Evolutionary conservation across 371 early-diverging fungal species (phyloP), one percentile per base, ranked within the genome.

Genomic region (Mucor plumbeus): DNA sequence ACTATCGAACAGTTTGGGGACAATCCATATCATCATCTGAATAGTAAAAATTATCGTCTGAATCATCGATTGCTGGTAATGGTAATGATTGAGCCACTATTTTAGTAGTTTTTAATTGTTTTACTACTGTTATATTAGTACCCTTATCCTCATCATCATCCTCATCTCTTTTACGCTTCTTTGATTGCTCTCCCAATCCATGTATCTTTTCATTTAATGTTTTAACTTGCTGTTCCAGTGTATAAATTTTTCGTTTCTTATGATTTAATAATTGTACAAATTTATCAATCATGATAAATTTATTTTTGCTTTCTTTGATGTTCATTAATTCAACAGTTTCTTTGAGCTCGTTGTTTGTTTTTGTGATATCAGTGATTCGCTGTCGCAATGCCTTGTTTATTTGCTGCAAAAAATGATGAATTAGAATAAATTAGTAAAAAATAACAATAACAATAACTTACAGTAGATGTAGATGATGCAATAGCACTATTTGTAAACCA

Each of bases 231-330:
- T 34, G 17, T 36, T 56, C n/a, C 6, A 44, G 5, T 11, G 14
- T 14, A 11, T 44, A 44, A 8, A 44, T 7, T 10, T 56, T 56
- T 35, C 8, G 56, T 17, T 56, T 56, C 19, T 56, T 56, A 34
- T 7, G 34, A 34, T 56, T 56, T n/a, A 56, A 7, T 34, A 56
- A 17, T 17, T 5, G 56, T 34, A 56, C 34, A 56, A 56, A 56
- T 36, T 56, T 56, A 26, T 56, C 56, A 36, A 56, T 56, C 35
- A 56, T 56, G 34, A 56, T 7, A 56, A 35, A 56, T 14, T 36
- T 33, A 14, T 56, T 56, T 36, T 56, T 33, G 34, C 34, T 56
- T 17, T 56, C 56, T 15, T 56, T 33, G 17, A 56, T 56, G 56
- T n/a, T 56, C 17, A 36, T n/a, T 7, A 34, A 35, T 8, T 56